Evolutionary conservation across 106 monocot genomes (phyloP).

Genomic region (Dendrobium chrysotoxum): DNA sequence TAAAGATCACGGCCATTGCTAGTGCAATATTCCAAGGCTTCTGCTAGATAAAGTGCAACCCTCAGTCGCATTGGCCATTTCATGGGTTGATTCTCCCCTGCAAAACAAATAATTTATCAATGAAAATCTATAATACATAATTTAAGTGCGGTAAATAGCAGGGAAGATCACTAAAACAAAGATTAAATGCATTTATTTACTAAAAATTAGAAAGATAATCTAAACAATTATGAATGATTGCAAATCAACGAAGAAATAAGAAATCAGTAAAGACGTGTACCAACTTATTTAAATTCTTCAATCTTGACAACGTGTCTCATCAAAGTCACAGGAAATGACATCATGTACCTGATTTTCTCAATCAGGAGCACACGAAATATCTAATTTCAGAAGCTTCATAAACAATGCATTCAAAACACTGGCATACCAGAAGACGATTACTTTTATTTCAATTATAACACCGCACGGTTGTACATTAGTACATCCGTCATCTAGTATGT

Average conservation of each 20-base stretch:
- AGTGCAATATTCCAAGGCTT: conserved; percentile 83
- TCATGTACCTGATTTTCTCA: not conserved
- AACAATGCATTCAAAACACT: not conserved
- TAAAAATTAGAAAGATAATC: not conserved
- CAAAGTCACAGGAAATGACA: not conserved
- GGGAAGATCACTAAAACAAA: not conserved
- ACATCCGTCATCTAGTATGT: not conserved
- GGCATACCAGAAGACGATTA: not conserved
- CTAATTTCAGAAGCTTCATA: not conserved
- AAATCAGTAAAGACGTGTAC: not conserved
- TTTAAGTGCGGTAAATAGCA: not conserved
- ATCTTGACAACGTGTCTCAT: not conserved
- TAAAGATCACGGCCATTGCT: conserved; percentile 78
- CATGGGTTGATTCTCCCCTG: conserved; percentile 93
- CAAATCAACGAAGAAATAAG: not conserved
- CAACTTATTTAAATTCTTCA: not conserved
- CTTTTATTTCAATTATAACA: not conserved
- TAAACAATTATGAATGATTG: not conserved
- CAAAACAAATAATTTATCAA: conserved; percentile 9
- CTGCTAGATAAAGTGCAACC: conserved; percentile 72
- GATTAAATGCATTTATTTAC: not conserved
- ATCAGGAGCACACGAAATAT: not conserved
- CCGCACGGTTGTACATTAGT: not conserved
- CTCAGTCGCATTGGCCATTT: conserved; percentile 91
- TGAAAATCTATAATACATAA: not conserved